Conservation (phyloP, 345 rosid genomes). For the Aquilaria sinensis region DNA sequence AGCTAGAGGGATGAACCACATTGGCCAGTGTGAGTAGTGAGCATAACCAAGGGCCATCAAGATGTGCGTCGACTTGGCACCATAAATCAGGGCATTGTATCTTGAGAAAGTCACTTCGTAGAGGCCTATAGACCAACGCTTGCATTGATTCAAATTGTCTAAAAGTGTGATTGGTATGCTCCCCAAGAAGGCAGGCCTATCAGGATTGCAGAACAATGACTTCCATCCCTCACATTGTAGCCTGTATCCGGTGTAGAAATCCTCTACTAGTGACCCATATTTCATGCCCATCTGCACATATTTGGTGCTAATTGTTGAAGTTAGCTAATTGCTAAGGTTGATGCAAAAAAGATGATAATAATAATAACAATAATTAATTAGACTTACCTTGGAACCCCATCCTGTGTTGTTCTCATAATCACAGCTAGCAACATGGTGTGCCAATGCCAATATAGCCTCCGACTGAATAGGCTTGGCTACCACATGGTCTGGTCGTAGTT, state of each 20-base stretch:
- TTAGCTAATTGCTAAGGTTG: too few relatives aligned
- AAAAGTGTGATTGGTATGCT: conserved; percentile 29
- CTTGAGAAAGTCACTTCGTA: conserved; percentile 25
- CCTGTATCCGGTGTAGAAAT: conserved; percentile 36
- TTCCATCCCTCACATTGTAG: conserved; percentile 57
- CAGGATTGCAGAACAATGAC: conserved; percentile 40
- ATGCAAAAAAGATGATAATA: too few relatives aligned
- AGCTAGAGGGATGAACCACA: conserved; percentile 29
- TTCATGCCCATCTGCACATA: conserved; percentile 45
- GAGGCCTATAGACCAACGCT: conserved; percentile 49
- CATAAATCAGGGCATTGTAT: conserved; percentile 32
- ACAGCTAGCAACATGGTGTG: conserved; percentile 30
- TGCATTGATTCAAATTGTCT: conserved; percentile 34
- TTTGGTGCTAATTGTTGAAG: too few relatives aligned
- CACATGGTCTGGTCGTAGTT: conserved; percentile 17
- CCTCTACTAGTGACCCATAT: conserved; percentile 57
- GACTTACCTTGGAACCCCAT: conserved; percentile 44
- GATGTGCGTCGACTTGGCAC: conserved; percentile 24
- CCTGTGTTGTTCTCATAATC: conserved; percentile 29
- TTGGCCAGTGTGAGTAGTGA: conserved; percentile 30
- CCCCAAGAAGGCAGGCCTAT: conserved; percentile 44
- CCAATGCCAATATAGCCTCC: conserved; percentile 15
- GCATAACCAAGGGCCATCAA: conserved; percentile 27
- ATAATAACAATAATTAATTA: background rate
- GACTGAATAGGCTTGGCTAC: conserved; percentile 21